Evolutionary conservation across 78 protist genomes (phyloP).

Genomic region (Protostelium mycophagum): DNA sequence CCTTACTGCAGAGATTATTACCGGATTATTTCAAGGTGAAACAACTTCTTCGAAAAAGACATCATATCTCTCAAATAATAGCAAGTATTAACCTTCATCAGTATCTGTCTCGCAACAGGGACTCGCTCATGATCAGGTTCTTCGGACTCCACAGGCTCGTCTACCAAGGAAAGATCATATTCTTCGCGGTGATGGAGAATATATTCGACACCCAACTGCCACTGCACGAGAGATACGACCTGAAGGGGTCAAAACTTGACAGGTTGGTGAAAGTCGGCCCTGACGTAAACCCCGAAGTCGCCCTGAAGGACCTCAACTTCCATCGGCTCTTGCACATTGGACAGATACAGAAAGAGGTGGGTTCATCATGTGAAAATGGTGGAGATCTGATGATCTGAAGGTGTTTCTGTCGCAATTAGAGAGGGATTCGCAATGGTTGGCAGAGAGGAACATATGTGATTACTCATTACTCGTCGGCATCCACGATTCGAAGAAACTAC

Average conservation of each 20-base stretch:
- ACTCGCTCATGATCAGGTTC: neutral
- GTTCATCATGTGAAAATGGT: too few species aligned
- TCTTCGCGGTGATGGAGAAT: conserved; percentile 54
- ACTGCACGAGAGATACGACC: conserved; percentile 41
- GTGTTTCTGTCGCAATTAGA: conserved; percentile 20
- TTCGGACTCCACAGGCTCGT: neutral
- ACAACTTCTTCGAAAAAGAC: too few species aligned
- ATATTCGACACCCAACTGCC: conserved; percentile 25
- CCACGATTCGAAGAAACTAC: conserved; percentile 25
- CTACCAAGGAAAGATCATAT: conserved; percentile 11
- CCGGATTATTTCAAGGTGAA: neutral
- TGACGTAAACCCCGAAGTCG: conserved; percentile 2
- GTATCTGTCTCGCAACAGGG: neutral
- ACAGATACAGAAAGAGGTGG: conserved; percentile 3
- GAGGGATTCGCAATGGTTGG: conserved; percentile 41
- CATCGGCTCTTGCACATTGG: conserved; percentile 36
- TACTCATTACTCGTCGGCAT: conserved; percentile 47
- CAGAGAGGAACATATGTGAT: conserved; percentile 44
- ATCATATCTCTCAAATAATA: neutral
- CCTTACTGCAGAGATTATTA: neutral
- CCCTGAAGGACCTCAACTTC: conserved; percentile 55
- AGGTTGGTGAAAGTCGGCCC: conserved; percentile 30
- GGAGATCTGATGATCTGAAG: neutral
- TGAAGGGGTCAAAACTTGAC: conserved; percentile 51
- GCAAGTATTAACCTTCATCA: neutral